Evolutionary conservation across 768 basidiomycete genomes (phyloP).

Genomic region (Pleurotus ostreatus): DNA sequence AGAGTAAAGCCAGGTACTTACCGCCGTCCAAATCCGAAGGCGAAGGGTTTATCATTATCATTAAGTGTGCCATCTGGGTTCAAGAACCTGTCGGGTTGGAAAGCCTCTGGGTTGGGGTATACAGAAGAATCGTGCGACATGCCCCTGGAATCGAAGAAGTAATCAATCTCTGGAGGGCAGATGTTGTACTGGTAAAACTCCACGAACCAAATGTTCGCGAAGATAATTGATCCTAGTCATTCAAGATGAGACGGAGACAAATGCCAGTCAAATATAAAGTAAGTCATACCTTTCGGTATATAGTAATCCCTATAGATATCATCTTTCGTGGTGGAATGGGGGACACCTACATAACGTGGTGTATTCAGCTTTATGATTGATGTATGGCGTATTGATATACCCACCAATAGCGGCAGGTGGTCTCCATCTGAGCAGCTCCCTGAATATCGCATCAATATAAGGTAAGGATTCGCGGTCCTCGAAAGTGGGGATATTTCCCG

Average conservation of each 20-base stretch:
- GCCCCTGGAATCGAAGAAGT: slow-evolving; percentile 23
- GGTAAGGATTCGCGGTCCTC: slow-evolving; percentile 13
- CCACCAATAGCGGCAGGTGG: slow-evolving; percentile 13
- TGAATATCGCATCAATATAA: slow-evolving; percentile 4
- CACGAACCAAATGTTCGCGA: slow-evolving; percentile 35
- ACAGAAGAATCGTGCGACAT: slow-evolving; percentile 32
- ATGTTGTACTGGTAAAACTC: background rate
- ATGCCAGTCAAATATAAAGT: background rate
- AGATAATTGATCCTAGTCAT: slow-evolving; percentile 20
- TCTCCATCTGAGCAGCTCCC: slow-evolving; percentile 4
- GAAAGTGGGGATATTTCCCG: slow-evolving; percentile 12
- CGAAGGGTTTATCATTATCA: slow-evolving; percentile 9
- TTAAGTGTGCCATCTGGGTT: slow-evolving; percentile 10
- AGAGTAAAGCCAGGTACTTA: background rate
- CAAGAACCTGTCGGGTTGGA: slow-evolving; percentile 38
- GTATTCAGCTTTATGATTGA: background rate
- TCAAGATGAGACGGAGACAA: background rate
- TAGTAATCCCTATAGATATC: slow-evolving; percentile 35
- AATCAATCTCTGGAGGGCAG: background rate
- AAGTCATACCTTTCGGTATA: slow-evolving; percentile 34
- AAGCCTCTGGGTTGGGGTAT: slow-evolving; percentile 35
- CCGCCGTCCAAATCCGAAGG: slow-evolving; percentile 24
- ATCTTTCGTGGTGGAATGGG: slow-evolving; percentile 28
- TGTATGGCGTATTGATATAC: background rate
- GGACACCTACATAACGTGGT: slow-evolving; percentile 16